Conservation (phyloP, 148 eudicot species). For the Nepenthes mirabilis region DNA sequence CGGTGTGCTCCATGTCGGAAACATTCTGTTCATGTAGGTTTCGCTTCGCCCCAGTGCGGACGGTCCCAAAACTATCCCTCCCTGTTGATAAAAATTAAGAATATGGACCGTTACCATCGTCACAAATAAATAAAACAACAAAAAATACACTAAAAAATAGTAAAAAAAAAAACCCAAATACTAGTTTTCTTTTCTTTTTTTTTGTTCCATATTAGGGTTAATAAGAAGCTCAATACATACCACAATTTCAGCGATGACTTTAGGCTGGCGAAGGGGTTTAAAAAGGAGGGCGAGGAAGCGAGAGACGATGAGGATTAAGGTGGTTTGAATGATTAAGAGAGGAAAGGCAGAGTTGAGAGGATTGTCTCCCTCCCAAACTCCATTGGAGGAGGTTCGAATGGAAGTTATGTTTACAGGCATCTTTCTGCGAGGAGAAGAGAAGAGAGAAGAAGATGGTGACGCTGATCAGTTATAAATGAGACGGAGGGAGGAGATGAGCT, state of each 20-base stretch:
- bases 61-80: constrained; percentile 34
- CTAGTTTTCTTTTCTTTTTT: not conserved
- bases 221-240: constrained; percentile 11
- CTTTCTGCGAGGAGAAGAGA: not conserved
- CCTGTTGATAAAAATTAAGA: constrained; percentile 7
- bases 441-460: too few relatives aligned
- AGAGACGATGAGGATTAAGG: constrained; percentile 23
- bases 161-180: not conserved
- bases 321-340: constrained; percentile 30
- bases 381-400: constrained; percentile 31
- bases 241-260: constrained; percentile 48
- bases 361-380: constrained; percentile 29
- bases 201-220: not conserved
- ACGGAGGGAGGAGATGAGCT: too few relatives aligned
- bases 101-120: not conserved
- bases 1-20: constrained; percentile 21
- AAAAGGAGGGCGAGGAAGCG: constrained; percentile 27
- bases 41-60: constrained; percentile 28
- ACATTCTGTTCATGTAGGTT: constrained; percentile 11
- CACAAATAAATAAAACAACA: not conserved
- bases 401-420: constrained; percentile 19
- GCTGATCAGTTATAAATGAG: too few relatives aligned
- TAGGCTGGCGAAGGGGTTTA: constrained; percentile 46
- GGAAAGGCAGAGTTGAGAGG: constrained; percentile 36
- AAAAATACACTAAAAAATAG: too few relatives aligned